A percentile compares a stretch with the other conserved stretches of the same genome.
phyloP scores from a whole-genome alignment of 108 stramenopile species.

The Skeletonema potamos region DNA sequence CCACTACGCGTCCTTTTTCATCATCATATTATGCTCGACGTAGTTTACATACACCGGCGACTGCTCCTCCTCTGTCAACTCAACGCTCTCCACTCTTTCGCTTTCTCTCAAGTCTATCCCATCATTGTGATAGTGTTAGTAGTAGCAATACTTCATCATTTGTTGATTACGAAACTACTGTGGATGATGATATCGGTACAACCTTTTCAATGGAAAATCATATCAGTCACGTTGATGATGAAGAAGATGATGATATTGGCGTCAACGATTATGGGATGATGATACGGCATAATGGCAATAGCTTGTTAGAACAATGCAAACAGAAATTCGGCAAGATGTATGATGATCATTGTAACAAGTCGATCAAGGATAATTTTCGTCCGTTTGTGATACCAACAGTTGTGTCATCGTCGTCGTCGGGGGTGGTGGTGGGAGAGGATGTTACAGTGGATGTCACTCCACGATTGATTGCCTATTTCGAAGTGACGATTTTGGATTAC shows the following conservation, averaged over 20 bases:
- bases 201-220: not conserved
- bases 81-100: constrained; percentile 7
- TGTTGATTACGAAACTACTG: not conserved
- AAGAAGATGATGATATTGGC: not conserved
- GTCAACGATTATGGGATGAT: not conserved
- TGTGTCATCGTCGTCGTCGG: not conserved
- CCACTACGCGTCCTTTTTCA: too few relatives aligned
- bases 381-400: constrained; percentile 22
- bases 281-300: not conserved
- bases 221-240: not conserved
- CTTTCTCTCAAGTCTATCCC: constrained; percentile 15
- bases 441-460: constrained; percentile 58
- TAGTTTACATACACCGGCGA: not conserved
- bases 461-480: constrained; percentile 70
- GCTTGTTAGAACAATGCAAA: constrained; percentile 9
- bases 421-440: not conserved
- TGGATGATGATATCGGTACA: not conserved
- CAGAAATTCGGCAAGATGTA: not conserved
- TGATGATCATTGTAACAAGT: not conserved
- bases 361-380: not conserved
- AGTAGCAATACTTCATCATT: not conserved
- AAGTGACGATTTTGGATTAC: constrained; percentile 59
- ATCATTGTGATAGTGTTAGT: not conserved
- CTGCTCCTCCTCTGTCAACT: not conserved
- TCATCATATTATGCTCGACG: not conserved